phyloP scores from a whole-genome alignment of 2,329 filamentous ascomycete genomes.

The Phialemonium atrogriseum region DNA sequence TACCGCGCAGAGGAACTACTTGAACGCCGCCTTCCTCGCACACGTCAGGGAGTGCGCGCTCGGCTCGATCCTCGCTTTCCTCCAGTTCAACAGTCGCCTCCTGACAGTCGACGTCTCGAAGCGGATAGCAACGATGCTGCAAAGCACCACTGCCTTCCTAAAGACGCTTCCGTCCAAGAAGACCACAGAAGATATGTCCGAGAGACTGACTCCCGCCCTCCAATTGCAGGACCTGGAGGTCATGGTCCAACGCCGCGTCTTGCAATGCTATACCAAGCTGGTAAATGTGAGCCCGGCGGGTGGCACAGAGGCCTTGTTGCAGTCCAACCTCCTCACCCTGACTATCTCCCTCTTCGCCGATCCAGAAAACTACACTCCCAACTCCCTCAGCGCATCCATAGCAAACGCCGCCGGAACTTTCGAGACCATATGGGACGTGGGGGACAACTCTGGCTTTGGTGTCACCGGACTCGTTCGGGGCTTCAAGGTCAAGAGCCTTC shows the following conservation, averaged over 20 bases:
- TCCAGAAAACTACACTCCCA: slow-evolving; percentile 78
- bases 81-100: slow-evolving; percentile 87
- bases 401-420: slow-evolving; percentile 84
- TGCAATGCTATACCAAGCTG: slow-evolving; percentile 91
- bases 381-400: slow-evolving; percentile 81
- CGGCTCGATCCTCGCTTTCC: slow-evolving; percentile 82
- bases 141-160: slow-evolving; percentile 88
- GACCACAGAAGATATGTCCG: slow-evolving; percentile 75
- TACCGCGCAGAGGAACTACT: slow-evolving; percentile 68
- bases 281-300: slow-evolving; percentile 81
- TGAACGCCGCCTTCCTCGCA: slow-evolving; percentile 87
- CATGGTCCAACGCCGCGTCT: slow-evolving; percentile 85
- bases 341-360: slow-evolving; percentile 90
- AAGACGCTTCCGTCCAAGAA: slow-evolving; percentile 77
- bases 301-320: slow-evolving; percentile 75
- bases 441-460: slow-evolving; percentile 90
- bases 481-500: slow-evolving; percentile 62
- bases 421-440: slow-evolving; percentile 90
- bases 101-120: slow-evolving; percentile 92
- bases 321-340: slow-evolving; percentile 84
- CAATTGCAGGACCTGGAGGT: slow-evolving; percentile 85
- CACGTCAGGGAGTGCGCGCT: slow-evolving; percentile 94
- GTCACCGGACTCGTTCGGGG: slow-evolving; percentile 78
- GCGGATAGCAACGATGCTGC: slow-evolving; percentile 85
- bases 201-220: slow-evolving; percentile 74